Percentiles rank a stretch among this genome's conserved stretches.
phyloP scores from a whole-genome alignment of 2,329 filamentous ascomycete species.

The Colletotrichum sublineola region DNA sequence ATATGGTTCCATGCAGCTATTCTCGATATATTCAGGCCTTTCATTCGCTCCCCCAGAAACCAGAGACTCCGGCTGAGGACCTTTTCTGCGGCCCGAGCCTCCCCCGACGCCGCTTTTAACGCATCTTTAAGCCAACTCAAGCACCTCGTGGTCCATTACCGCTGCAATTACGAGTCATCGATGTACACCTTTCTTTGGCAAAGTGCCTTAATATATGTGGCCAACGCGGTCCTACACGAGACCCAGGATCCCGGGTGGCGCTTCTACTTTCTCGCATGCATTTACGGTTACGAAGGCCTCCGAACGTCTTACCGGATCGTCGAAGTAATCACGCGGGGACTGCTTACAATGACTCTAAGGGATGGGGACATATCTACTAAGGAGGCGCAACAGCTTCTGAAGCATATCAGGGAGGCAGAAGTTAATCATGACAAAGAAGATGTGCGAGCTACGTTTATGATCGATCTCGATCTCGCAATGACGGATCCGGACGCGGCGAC shows the following conservation, averaged over 20 bases:
- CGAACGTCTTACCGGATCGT: conserved; percentile 53
- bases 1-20: conserved; percentile 57
- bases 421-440: conserved; percentile 43
- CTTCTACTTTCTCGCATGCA: conserved; percentile 54
- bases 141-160: conserved; percentile 53
- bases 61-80: conserved; percentile 46
- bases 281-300: conserved; percentile 55
- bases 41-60: conserved; percentile 32
- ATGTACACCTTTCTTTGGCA: conserved; percentile 57
- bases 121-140: conserved; percentile 56
- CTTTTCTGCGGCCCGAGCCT: conserved; percentile 48
- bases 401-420: conserved; percentile 47
- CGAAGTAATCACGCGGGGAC: conserved; percentile 50
- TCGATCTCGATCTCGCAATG: conserved; percentile 53
- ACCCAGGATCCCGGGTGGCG: conserved; percentile 49
- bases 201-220: conserved; percentile 55
- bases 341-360: conserved; percentile 54
- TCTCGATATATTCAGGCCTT: conserved; percentile 54
- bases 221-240: conserved; percentile 53
- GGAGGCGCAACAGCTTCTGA: conserved; percentile 50
- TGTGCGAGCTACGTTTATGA: conserved; percentile 54
- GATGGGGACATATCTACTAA: conserved; percentile 49
- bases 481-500: conserved; percentile 51
- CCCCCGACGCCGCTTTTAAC: conserved; percentile 49
- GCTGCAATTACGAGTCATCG: conserved; percentile 50